Evolutionary conservation across 371 early-diverging fungal genomes (phyloP).

Genomic region (Lichtheimia ornata): DNA sequence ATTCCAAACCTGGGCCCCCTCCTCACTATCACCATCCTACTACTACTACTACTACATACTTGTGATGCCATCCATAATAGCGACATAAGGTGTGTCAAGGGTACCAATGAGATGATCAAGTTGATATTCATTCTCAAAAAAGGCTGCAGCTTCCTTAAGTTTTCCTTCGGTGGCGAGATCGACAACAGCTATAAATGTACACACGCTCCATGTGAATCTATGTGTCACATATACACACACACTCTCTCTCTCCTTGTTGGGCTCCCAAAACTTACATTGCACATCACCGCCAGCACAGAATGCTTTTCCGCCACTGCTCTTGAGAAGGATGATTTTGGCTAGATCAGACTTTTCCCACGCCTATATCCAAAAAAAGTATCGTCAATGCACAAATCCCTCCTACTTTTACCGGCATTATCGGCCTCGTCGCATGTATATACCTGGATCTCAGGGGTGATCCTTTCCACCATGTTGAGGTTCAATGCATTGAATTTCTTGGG

Average conservation of each 20-base stretch:
- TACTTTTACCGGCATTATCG: background rate
- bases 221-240: no score
- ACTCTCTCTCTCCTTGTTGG: background rate
- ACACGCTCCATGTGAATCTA: background rate
- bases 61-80: constrained; percentile 91
- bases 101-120: constrained; percentile 93
- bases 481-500: constrained; percentile 89
- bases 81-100: constrained; percentile 82
- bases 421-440: constrained; percentile 31
- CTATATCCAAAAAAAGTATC: constrained; percentile 33
- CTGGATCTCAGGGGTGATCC: constrained; percentile 80
- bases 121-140: constrained; percentile 92
- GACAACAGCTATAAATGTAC: constrained; percentile 39
- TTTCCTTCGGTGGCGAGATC: constrained; percentile 40
- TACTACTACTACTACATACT: no score
- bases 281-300: constrained; percentile 99
- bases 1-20: background rate
- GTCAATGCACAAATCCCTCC: background rate
- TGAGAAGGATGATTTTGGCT: constrained; percentile 85
- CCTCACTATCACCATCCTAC: background rate
- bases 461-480: constrained; percentile 83
- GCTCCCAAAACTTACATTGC: constrained; percentile 57
- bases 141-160: constrained; percentile 64
- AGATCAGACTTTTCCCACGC: constrained; percentile 90
- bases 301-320: constrained; percentile 74